Conservation (phyloP, 202 grass and related monocot genomes). For the Dendrocalamus latiflorus region DNA sequence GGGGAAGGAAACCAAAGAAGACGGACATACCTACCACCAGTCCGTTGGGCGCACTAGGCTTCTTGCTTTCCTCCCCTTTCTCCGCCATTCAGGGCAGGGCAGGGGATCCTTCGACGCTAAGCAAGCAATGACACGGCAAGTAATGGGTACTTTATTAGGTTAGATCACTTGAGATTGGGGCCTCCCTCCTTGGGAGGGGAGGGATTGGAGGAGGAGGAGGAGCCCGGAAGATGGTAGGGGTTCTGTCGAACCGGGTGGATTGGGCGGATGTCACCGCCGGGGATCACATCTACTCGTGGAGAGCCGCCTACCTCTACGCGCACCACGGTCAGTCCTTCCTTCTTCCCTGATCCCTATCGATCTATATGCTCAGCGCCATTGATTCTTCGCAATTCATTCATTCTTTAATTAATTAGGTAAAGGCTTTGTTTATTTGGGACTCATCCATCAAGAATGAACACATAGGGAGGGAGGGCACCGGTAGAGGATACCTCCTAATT, state of each 20-base stretch:
- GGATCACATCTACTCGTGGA: slow-evolving; percentile 92
- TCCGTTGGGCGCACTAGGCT: too few relatives aligned
- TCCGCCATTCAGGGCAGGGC: background rate
- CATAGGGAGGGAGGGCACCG: too few relatives aligned
- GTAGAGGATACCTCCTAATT: too few relatives aligned
- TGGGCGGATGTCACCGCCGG: slow-evolving; percentile 44
- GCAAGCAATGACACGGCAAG: background rate
- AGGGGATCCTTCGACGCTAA: slow-evolving; percentile 17
- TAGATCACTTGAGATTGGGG: background rate
- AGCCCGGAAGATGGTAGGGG: slow-evolving; percentile 17
- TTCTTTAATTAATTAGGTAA: too few relatives aligned
- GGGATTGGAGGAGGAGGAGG: background rate
- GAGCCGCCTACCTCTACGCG: slow-evolving; percentile 68
- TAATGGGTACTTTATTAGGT: background rate
- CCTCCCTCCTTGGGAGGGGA: background rate
- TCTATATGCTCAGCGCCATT: too few relatives aligned
- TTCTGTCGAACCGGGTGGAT: slow-evolving; percentile 67
- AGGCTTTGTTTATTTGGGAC: background rate
- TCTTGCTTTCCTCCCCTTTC: too few relatives aligned
- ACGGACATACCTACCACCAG: too few relatives aligned
- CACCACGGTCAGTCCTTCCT: slow-evolving; percentile 54
- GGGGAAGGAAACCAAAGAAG: too few relatives aligned
- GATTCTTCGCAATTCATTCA: background rate
- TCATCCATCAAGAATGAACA: background rate
- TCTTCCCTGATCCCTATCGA: background rate